A percentile compares a stretch with the other conserved stretches of the same genome.
These are phyloP conservation scores for Aspergillus cejpii DNA, from an alignment of 2,329 filamentous ascomycete species.

Conservation along the genomic window DNA sequence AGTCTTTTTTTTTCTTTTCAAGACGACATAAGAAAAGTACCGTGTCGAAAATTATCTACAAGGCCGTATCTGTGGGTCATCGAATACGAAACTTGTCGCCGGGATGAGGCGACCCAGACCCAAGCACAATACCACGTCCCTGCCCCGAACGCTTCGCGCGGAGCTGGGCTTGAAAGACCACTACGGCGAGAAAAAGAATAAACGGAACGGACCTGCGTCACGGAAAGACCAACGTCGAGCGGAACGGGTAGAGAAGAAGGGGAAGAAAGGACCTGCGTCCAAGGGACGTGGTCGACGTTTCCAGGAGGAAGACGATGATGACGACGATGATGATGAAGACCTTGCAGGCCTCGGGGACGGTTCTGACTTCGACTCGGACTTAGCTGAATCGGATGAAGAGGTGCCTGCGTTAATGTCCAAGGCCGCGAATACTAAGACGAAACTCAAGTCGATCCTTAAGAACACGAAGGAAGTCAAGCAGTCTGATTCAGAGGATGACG, in stretches of 20 bases:
- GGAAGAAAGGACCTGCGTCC: conserved; percentile 27
- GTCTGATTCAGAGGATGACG: conserved; percentile 22
- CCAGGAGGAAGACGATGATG: conserved; percentile 11
- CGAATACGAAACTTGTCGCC: conserved; percentile 6
- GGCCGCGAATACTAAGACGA: conserved; percentile 17
- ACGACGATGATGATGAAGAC: conserved; percentile 24
- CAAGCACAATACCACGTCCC: conserved; percentile 38
- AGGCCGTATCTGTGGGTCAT: conserved; percentile 8
- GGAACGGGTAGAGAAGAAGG: conserved; percentile 57
- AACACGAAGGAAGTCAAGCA: conserved; percentile 24
- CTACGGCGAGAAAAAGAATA: conserved; percentile 30
- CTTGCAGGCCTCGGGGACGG: conserved; percentile 25
- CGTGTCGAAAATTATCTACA: conserved; percentile 1
- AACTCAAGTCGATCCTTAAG: conserved; percentile 35
- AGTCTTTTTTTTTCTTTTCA: conserved; percentile 14
- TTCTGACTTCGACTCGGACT: conserved; percentile 15
- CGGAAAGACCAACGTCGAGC: conserved; percentile 64
- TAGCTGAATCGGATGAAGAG: conserved; percentile 18
- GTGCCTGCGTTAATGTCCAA: conserved; percentile 18
- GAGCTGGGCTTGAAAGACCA: conserved; percentile 38
- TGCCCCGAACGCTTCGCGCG: conserved; percentile 35
- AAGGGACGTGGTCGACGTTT: conserved; percentile 12
- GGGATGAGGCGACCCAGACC: conserved; percentile 28
- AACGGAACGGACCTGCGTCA: conserved; percentile 24
- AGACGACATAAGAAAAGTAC: conserved; percentile 18